Conservation (phyloP, 2,329 filamentous ascomycete species). For the Endoconidiophora laricicola region DNA sequence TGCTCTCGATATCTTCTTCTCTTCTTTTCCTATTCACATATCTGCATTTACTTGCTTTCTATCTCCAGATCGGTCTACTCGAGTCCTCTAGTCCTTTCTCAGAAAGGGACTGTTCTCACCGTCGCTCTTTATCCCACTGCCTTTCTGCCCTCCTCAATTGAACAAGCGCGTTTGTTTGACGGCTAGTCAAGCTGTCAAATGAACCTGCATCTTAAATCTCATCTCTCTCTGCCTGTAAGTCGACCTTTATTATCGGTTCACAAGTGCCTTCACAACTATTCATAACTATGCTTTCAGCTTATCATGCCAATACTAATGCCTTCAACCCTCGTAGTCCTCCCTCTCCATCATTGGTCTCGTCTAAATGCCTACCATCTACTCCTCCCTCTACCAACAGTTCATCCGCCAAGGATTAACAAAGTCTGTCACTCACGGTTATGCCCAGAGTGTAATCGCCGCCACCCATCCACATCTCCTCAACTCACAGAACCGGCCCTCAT, state of each 20-base stretch:
- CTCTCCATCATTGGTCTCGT: conserved; percentile 34
- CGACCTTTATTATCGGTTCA: conserved; percentile 14
- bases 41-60: conserved; percentile 2
- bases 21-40: conserved; percentile 12
- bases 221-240: conserved; percentile 33
- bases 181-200: conserved; percentile 76
- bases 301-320: background rate
- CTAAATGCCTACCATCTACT: conserved; percentile 80
- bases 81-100: conserved; percentile 13
- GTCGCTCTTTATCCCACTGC: conserved; percentile 13
- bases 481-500: conserved; percentile 50
- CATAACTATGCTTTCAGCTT: background rate
- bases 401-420: conserved; percentile 91
- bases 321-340: conserved; percentile 20
- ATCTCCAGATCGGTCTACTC: conserved; percentile 6
- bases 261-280: background rate
- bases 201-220: conserved; percentile 72
- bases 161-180: conserved; percentile 79
- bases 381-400: conserved; percentile 57
- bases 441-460: conserved; percentile 90
- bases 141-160: conserved; percentile 3
- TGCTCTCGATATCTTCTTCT: conserved; percentile 4
- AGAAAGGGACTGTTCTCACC: background rate
- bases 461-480: conserved; percentile 66
- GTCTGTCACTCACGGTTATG: conserved; percentile 94